Percentiles rank a stretch among this genome's conserved stretches.
Conservation (phyloP, 768 basidiomycete species). For the Phaffia australis region DNA sequence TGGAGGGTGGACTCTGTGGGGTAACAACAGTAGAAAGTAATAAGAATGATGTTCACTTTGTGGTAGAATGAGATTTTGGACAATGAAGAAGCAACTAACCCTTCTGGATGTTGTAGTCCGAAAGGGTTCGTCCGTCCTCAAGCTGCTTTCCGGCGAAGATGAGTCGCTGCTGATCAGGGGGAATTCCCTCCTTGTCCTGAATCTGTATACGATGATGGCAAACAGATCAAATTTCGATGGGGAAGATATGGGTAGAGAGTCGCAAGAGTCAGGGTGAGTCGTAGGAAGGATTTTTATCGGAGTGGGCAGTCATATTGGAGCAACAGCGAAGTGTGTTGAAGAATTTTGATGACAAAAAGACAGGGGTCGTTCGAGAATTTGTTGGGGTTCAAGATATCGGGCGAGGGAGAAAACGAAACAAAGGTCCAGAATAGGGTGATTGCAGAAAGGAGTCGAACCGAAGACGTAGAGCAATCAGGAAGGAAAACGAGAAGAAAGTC, state of each 20-base stretch:
- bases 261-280: background rate
- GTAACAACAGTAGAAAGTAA: background rate
- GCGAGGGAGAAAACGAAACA: too few relatives aligned
- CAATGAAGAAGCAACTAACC: background rate
- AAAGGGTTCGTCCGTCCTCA: constrained; percentile 27
- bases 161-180: constrained; percentile 43
- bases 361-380: too few relatives aligned
- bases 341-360: too few relatives aligned
- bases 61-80: background rate
- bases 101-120: constrained; percentile 29
- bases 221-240: background rate
- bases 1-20: constrained; percentile 77
- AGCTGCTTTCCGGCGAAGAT: constrained; percentile 47
- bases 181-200: constrained; percentile 43
- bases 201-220: constrained; percentile 28
- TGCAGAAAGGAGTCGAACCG: too few relatives aligned
- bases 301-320: background rate
- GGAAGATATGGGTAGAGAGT: background rate
- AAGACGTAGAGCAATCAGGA: too few relatives aligned
- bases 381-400: too few relatives aligned
- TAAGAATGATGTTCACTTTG: background rate
- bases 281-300: background rate
- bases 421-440: too few relatives aligned
- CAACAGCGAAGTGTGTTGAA: background rate
- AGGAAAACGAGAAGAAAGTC: too few relatives aligned